These are phyloP conservation scores for Wickerhamomyces sp. DNA, from an alignment of 1,139 yeast species.

Conservation along the genomic window DNA sequence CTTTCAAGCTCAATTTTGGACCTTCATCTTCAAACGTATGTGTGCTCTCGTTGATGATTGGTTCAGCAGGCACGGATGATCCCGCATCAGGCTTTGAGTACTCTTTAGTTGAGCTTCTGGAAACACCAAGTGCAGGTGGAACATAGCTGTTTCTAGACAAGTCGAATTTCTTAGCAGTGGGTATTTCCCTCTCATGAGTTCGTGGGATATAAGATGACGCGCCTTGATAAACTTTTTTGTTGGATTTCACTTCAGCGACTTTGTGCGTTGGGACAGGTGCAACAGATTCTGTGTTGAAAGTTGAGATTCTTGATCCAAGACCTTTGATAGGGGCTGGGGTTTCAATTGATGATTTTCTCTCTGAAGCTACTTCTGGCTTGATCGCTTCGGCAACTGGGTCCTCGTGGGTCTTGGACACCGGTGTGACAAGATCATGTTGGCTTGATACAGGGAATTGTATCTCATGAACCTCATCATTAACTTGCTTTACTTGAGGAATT, in stretches of 20 bases:
- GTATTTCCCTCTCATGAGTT: conserved; percentile 17
- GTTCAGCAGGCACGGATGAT: conserved; percentile 10
- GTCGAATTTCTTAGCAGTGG: conserved; percentile 9
- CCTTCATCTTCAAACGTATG: conserved; percentile 41
- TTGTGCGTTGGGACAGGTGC: conserved; percentile 19
- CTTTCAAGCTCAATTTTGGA: conserved; percentile 80
- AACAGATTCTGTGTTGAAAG: conserved; percentile 12
- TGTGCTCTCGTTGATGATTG: conserved; percentile 12
- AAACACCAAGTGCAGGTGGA: conserved; percentile 20
- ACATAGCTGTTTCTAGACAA: conserved; percentile 20
- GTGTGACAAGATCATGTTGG: neutral
- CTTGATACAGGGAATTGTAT: neutral
- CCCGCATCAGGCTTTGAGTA: conserved; percentile 14
- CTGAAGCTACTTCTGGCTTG: neutral
- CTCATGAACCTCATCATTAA: neutral
- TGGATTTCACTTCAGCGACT: conserved; percentile 11
- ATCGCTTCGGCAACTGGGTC: neutral
- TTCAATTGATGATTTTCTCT: conserved; percentile 5
- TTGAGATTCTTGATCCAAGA: conserved; percentile 10
- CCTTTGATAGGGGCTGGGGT: conserved; percentile 7
- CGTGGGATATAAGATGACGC: conserved; percentile 41
- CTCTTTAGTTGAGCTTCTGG: conserved; percentile 4
- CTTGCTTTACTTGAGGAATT: neutral
- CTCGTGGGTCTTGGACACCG: neutral
- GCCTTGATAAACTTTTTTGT: conserved; percentile 21